Base-by-base conservation (phyloP, 768 basidiomycete species). In the Lactarius tabidus region DNA sequence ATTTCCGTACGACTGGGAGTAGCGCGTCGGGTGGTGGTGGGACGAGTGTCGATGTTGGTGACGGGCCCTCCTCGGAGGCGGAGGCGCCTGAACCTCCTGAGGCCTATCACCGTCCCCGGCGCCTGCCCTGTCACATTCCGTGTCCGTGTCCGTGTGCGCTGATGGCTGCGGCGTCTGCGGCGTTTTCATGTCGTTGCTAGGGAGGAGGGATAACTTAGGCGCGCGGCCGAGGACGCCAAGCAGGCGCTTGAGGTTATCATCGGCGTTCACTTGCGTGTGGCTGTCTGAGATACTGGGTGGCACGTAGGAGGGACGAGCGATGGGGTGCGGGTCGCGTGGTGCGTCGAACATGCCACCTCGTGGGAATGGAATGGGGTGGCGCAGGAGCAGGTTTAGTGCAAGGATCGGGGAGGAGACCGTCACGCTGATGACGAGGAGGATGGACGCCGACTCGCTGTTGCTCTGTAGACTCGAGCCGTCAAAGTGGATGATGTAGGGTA, bases 201-300 rank as follows among this genome's bases (percentile, higher is more conserved):
- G 88, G 6, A 90, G 78, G 54, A 90, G 85, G 10, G 87, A 84
- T 1, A 91, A 81, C 71, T 85, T 87, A 39, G 89, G 89, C 57
- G 78, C 80, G 23, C 88, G 82, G 12, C 79, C 75, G 36, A 90
- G 79, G 76, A 90, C 80, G n/a, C 80, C 82, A 33, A 90, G 70
- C 2, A 85, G 85, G 23, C 88, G 84, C 51, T 82, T 79, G 35
- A 88, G 68, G 70, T 38, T 36, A 36, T 36, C 2, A 36, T 85
- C 33, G 33, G 33, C 8, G 33, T 8, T n/a, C 33, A 33, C 33
- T 33, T 3, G 33, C 3, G 87, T 89, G 74, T 84, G 85, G 59
- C 85, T 82, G 69, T 81, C 79, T 41, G 79, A 78, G 29, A 77
- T n/a, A 48, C 77, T 79, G 28, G 83, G 79, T 57, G 82, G 76